Evolutionary conservation across 345 rosid genomes (phyloP).

Genomic region (Sisymbrium irio): DNA sequence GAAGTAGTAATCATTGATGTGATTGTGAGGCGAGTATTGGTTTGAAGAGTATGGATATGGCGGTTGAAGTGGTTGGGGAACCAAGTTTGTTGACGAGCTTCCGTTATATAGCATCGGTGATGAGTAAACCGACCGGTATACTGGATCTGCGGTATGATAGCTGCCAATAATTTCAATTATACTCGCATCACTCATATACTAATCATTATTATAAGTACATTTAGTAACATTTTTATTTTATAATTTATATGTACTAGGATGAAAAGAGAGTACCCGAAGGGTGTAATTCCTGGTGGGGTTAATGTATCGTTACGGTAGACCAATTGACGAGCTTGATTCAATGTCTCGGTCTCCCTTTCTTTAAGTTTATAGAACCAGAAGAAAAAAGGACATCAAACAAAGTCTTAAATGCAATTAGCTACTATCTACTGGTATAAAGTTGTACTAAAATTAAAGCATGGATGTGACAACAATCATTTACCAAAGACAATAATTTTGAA

Average conservation of each 20-base stretch:
- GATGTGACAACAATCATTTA: conserved; percentile 31
- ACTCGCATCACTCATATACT: background rate
- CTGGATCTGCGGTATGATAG: conserved; percentile 54
- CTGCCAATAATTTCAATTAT: conserved; percentile 36
- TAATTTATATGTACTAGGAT: background rate
- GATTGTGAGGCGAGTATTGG: conserved; percentile 42
- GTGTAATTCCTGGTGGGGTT: conserved; percentile 46
- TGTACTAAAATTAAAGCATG: conserved; percentile 25
- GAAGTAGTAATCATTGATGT: conserved; percentile 63
- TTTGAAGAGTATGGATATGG: conserved; percentile 48
- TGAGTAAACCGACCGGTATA: conserved; percentile 60
- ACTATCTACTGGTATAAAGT: conserved; percentile 10
- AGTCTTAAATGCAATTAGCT: conserved; percentile 25
- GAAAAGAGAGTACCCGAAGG: conserved; percentile 44
- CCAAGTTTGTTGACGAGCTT: conserved; percentile 44
- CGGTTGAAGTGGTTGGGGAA: conserved; percentile 40
- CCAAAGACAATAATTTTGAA: background rate
- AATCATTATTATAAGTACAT: background rate
- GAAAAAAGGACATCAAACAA: conserved; percentile 4
- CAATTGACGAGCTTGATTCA: conserved; percentile 97
- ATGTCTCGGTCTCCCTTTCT: conserved; percentile 99
- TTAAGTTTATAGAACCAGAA: conserved; percentile 12
- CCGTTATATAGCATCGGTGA: conserved; percentile 56
- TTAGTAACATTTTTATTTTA: background rate
- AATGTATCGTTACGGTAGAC: conserved; percentile 76